Base-by-base conservation (phyloP, 192 early-diverging fungal genomes). In the Entophlyctis helioformis region DNA sequence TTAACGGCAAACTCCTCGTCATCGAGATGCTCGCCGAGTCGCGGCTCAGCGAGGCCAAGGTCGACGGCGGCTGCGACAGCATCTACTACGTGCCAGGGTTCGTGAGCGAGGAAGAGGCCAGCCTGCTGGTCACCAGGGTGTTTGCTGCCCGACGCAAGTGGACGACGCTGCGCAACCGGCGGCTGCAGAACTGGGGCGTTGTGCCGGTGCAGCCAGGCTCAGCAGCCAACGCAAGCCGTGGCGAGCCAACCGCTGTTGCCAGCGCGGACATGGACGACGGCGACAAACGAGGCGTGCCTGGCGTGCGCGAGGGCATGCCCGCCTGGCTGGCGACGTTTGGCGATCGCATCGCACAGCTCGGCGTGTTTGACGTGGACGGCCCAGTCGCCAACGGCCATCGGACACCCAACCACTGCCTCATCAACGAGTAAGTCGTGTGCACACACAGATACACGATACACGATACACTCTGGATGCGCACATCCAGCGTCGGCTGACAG, bases 331-430 rank as follows among this genome's bases (percentile, higher is more conserved):
- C 16, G 11, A 16, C 21, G 6, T 25, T 56, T 15, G 59, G 25
- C 7, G 36, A 40, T 9, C 32, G 50, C 20, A 37, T 56, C 1
- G 24, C 19, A 11, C 11, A 36, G 16, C 7, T 46, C 19, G 54
- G 53, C 16, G 35, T 57, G 23, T 45, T 20, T 19, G 2, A 26
- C 19, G 21, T 11, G 41, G 46, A 38, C 16, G 42, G 7, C 7
- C 31, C 16, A 7, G 1, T 27, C 33, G 33, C 22, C 16, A 37
- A 8, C 21, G 35, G 38, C 2, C 22, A 9, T 9, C 19, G 25
- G 12, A 31, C 19, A n/a, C 48, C 65, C 7, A 63, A 68, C 46
- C 24, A 60, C 37, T 61, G 59, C 36, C 55, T 68, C 12, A 39
- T 68, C 16, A 68, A 68, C 46, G 66, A 68, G 42, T 56, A 46